Percentiles rank a stretch among this genome's conserved stretches.
phyloP scores from a whole-genome alignment of 176 grass and related monocot species.

The Zea mays region DNA sequence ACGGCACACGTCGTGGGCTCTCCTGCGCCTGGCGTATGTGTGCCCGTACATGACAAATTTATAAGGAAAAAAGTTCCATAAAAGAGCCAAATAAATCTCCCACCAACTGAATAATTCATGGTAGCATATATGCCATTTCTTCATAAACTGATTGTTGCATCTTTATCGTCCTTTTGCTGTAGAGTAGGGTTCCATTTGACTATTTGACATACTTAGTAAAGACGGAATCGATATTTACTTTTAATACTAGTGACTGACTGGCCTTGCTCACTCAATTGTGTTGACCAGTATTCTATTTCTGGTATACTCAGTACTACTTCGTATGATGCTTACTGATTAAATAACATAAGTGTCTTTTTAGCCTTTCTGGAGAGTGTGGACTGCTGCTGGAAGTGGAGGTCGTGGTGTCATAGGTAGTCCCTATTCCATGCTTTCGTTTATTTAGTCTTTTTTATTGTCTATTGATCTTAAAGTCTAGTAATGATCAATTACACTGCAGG shows the following conservation, averaged over 20 bases:
- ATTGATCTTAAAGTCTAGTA: conserved; percentile 7
- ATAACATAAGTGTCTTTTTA: conserved; percentile 42
- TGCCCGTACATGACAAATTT: too few species aligned
- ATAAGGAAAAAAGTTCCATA: background rate
- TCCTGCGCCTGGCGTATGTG: too few species aligned
- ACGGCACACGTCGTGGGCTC: too few species aligned
- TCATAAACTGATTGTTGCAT: background rate
- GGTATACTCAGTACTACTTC: conserved; percentile 7
- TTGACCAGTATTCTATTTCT: conserved; percentile 18
- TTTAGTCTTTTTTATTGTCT: conserved; percentile 16
- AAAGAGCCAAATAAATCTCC: background rate
- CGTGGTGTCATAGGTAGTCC: conserved; percentile 92
- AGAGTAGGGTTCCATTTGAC: background rate
- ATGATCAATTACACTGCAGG: conserved; percentile 51
- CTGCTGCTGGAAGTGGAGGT: conserved; percentile 89
- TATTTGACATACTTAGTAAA: background rate
- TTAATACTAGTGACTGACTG: background rate
- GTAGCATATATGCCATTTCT: background rate
- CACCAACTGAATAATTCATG: background rate
- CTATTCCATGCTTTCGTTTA: conserved; percentile 14
- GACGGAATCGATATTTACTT: conserved; percentile 13
- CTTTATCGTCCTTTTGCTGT: background rate
- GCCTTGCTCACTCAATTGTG: background rate
- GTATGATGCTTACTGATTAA: background rate
- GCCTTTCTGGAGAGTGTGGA: conserved; percentile 99